Base-by-base conservation (phyloP, 2,329 filamentous ascomycete genomes). In the Aspergillus caelatus region DNA sequence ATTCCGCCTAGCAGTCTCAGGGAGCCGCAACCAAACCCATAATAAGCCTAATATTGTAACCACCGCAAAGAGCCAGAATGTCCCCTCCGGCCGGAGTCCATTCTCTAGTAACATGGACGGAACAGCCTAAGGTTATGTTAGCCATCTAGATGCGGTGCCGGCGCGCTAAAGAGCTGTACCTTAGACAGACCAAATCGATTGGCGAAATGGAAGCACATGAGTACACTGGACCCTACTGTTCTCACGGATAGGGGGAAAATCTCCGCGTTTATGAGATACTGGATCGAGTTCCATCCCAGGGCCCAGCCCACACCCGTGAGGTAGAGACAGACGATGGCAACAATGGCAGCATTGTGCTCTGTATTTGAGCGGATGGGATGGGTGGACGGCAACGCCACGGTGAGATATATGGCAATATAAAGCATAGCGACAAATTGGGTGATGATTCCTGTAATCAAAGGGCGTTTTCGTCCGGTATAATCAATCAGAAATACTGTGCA, bases 401-500 rank as follows among this genome's bases (percentile, higher is more conserved):
- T 73, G 2, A 86, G 75, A 75, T 84, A 85, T 53, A 84, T 79
- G 19, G 82, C 83, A 75, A 85, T 81, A 72, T 86, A 86, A 2
- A 85, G 72, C 81, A 86, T 84, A n/a, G 81, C 74, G 12, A 85
- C n/a, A 1, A 80, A 72, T 62, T 85, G 83, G 9, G 82, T 74
- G 45, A 68, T 74, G 43, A 85, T 83, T 10, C 84, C 84, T n/a
- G 78, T 77, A 48, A 78, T 75, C 8, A 86, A 76, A 0, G 83
- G 77, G 16, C 82, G 77, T 77, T 92, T 92, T 58, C 91, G 87
- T 1, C 91, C 91, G 63, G 93, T 86, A 61, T 88, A 86, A 69
- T 93, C 91, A 68, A 93, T 89, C 2, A 93, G 84, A 82, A 93
- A 91, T 58, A 93, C 82, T 0, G 90, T 90, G 74, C 90, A 93